Percentiles rank a stretch among this genome's conserved stretches.
Conservation (phyloP, 306 rosid genomes). For the Acmispon strigosus region DNA sequence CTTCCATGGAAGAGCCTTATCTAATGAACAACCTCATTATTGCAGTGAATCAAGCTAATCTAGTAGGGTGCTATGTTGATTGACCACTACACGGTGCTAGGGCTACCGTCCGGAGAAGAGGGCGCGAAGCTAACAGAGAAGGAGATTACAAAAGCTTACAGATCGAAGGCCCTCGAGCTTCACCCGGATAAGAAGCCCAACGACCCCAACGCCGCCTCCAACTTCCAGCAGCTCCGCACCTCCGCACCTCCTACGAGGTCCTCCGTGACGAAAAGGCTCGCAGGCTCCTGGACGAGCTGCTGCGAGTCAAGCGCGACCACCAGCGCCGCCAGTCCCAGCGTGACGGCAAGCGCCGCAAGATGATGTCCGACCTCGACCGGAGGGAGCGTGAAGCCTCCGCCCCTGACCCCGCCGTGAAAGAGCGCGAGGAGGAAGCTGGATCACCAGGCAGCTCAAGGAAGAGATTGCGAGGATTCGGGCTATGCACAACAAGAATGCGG, state of each 20-base stretch:
- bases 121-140: slow-evolving; percentile 62
- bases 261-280: slow-evolving; percentile 80
- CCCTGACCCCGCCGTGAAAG: slow-evolving; percentile 42
- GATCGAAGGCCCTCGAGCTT: slow-evolving; percentile 61
- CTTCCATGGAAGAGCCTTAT: too few species aligned
- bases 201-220: slow-evolving; percentile 63
- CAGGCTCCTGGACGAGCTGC: slow-evolving; percentile 60
- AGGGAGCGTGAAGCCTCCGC: slow-evolving; percentile 65
- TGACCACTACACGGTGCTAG: slow-evolving; percentile 71
- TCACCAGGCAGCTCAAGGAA: slow-evolving; percentile 56
- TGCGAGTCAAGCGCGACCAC: slow-evolving; percentile 67
- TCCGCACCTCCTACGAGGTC: slow-evolving; percentile 77
- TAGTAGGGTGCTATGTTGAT: too few species aligned
- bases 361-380: slow-evolving; percentile 86
- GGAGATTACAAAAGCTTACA: slow-evolving; percentile 72
- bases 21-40: too few species aligned
- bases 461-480: slow-evolving; percentile 75
- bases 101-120: slow-evolving; percentile 78
- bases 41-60: too few species aligned
- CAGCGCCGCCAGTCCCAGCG: slow-evolving; percentile 58
- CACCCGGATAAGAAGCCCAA: slow-evolving; percentile 93
- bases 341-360: slow-evolving; percentile 67
- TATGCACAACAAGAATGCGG: slow-evolving; percentile 55
- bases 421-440: slow-evolving; percentile 65
- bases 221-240: slow-evolving; percentile 61